phyloP scores from a whole-genome alignment of 2,329 filamentous ascomycete species.

The Scedosporium apiospermum region DNA sequence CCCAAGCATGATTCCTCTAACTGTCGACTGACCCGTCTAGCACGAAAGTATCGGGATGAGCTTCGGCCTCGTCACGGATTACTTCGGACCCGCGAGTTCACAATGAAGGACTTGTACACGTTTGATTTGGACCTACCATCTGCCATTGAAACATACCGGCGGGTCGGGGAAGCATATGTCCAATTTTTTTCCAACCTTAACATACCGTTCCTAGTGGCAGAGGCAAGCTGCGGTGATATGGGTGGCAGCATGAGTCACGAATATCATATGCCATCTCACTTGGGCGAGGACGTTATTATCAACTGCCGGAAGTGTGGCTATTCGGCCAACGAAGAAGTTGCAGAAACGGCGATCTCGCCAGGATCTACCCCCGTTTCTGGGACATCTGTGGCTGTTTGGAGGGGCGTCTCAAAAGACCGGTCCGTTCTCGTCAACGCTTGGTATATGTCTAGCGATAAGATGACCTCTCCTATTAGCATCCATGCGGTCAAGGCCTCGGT shows the following conservation, averaged over 20 bases:
- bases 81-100: slow-evolving; percentile 78
- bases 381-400: slow-evolving; percentile 34
- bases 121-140: slow-evolving; percentile 63
- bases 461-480: slow-evolving; percentile 29
- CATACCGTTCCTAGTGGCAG: slow-evolving; percentile 73
- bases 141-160: slow-evolving; percentile 72
- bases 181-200: slow-evolving; percentile 74
- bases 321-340: slow-evolving; percentile 83
- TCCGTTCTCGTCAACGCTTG: slow-evolving; percentile 61
- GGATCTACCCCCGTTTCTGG: neutral
- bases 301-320: slow-evolving; percentile 66
- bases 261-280: slow-evolving; percentile 72
- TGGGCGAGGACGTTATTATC: slow-evolving; percentile 80
- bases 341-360: slow-evolving; percentile 23
- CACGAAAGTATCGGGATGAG: slow-evolving; percentile 92
- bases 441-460: slow-evolving; percentile 30
- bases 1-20: neutral
- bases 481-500: slow-evolving; percentile 56
- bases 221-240: slow-evolving; percentile 93
- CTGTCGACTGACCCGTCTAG: slow-evolving; percentile 29
- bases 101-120: slow-evolving; percentile 98
- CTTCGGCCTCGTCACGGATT: slow-evolving; percentile 79
- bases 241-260: slow-evolving; percentile 90
- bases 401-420: slow-evolving; percentile 58
- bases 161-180: slow-evolving; percentile 65